Percentiles rank a stretch among this genome's conserved stretches.
Conservation (phyloP, 2,329 filamentous ascomycete genomes). For the Sclerotinia nivalis region DNA sequence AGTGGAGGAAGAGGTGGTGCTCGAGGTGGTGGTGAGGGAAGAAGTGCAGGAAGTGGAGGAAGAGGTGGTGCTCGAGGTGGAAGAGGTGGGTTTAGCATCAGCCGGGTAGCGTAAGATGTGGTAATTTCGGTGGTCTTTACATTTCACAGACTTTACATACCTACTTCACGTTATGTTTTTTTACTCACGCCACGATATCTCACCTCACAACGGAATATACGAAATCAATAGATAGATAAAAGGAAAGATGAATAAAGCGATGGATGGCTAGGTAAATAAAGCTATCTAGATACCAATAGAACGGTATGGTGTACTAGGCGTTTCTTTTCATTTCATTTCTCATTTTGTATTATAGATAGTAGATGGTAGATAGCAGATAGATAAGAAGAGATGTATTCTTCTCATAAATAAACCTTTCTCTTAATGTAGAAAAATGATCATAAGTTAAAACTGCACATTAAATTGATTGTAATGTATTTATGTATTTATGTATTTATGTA, state of each 20-base stretch:
- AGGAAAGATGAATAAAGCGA: neutral
- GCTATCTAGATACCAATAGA: neutral
- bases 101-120: neutral
- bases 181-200: neutral
- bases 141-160: neutral
- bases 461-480: too few relatives aligned
- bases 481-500: too few relatives aligned
- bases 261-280: neutral
- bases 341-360: neutral
- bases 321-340: neutral
- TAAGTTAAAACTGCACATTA: too few relatives aligned
- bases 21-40: constrained; percentile 23
- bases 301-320: constrained; percentile 3
- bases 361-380: too few relatives aligned
- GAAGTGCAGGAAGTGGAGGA: neutral
- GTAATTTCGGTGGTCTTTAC: neutral
- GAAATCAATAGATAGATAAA: neutral
- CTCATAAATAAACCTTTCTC: too few relatives aligned
- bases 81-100: neutral
- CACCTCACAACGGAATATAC: neutral
- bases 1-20: constrained; percentile 17
- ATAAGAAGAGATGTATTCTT: too few relatives aligned
- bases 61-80: neutral
- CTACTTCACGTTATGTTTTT: neutral
- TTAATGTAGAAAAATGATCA: too few relatives aligned